Conservation (phyloP, 345 rosid species). For the Ceriops zippeliana region DNA sequence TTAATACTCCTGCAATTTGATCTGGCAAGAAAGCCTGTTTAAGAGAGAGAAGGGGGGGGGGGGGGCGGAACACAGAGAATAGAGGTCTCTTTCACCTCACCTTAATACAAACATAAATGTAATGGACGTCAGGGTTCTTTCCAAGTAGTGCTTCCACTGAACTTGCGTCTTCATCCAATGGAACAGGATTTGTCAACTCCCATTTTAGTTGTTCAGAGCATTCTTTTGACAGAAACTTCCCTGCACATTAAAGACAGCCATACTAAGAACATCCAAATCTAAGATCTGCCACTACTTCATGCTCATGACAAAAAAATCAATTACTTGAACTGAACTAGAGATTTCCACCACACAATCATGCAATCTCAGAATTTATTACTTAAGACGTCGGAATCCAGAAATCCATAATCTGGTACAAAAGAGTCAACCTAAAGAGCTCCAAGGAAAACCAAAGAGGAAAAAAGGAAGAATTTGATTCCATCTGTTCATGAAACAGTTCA, state of each 20-base stretch:
- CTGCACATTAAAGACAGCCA: constrained; percentile 33
- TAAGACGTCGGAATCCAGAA: too few relatives aligned
- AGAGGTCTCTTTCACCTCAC: constrained; percentile 24
- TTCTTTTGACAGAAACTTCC: constrained; percentile 46
- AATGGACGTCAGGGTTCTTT: constrained; percentile 69
- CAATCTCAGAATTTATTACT: too few relatives aligned
- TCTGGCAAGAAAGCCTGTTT: background rate
- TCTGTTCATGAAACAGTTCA: background rate
- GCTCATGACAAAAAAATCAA: background rate
- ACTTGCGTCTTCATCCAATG: constrained; percentile 51
- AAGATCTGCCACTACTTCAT: background rate
- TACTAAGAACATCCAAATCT: constrained; percentile 6
- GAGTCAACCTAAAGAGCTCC: too few relatives aligned
- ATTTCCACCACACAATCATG: background rate
- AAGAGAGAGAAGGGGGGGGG: background rate
- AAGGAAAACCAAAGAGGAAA: too few relatives aligned
- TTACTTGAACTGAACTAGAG: background rate
- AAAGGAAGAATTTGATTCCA: too few relatives aligned
- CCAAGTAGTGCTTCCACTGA: constrained; percentile 60
- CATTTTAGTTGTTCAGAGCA: constrained; percentile 35
- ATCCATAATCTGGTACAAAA: too few relatives aligned
- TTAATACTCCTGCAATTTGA: background rate
- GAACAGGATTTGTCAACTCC: constrained; percentile 61
- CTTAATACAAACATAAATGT: constrained; percentile 65
- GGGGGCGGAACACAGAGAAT: background rate